Percentiles rank a stretch among this genome's conserved stretches.
Evolutionary conservation across 192 early-diverging fungal species (phyloP).

Genomic region (Rhizophagus prolifer): DNA sequence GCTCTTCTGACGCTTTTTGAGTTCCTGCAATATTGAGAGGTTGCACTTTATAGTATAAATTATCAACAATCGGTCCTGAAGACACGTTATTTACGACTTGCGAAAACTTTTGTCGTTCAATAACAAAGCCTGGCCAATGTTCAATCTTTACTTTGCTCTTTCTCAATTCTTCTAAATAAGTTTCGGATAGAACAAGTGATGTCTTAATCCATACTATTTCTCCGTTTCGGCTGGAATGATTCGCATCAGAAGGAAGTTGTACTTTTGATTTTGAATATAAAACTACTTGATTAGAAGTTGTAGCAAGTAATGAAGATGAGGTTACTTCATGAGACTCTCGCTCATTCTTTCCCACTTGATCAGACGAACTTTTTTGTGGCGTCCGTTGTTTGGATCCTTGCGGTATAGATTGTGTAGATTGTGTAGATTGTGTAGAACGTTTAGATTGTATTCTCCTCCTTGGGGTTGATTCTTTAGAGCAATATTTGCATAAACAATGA

Average conservation of each 20-base stretch:
- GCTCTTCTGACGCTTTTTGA: background rate
- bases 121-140: background rate
- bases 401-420: background rate
- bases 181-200: background rate
- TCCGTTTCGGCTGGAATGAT: background rate
- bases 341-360: no score
- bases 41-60: background rate
- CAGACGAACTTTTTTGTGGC: background rate
- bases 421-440: background rate
- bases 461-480: background rate
- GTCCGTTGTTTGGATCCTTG: background rate
- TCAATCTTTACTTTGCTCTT: background rate
- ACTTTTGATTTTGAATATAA: background rate
- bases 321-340: no score
- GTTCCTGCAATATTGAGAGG: background rate
- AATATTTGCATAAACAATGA: background rate
- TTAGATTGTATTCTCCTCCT: background rate
- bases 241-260: background rate
- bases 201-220: background rate
- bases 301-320: background rate
- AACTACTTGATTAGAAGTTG: background rate
- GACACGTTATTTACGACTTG: background rate
- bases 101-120: background rate
- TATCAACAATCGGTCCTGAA: background rate
- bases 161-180: background rate